A percentile compares a stretch with the other conserved stretches of the same genome.
phyloP scores from a whole-genome alignment of 345 rosid genomes.

The Salix koriyanagi region DNA sequence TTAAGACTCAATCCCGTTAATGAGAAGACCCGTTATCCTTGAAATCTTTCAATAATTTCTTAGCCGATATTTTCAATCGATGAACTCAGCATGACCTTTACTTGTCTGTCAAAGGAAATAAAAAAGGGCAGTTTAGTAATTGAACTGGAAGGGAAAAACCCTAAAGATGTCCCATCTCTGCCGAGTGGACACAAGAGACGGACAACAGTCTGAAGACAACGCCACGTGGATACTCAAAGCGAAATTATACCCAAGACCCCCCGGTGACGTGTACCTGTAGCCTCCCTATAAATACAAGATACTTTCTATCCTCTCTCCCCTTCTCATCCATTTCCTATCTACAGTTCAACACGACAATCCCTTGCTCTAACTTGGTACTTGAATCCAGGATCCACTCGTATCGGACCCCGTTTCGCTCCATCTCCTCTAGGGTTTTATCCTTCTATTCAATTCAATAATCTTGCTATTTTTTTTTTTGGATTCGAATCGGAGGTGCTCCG shows the following conservation, averaged over 20 bases:
- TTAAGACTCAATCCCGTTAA: too few species aligned
- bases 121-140: conserved; percentile 8
- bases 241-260: conserved; percentile 11
- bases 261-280: conserved; percentile 46
- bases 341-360: too few species aligned
- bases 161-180: not conserved
- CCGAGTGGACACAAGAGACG: conserved; percentile 19
- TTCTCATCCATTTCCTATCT: too few species aligned
- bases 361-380: not conserved
- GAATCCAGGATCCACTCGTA: conserved; percentile 13
- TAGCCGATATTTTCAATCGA: too few species aligned
- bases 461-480: not conserved
- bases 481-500: conserved; percentile 9
- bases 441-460: not conserved
- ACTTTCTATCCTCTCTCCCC: too few species aligned
- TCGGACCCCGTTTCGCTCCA: not conserved
- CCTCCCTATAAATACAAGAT: conserved; percentile 43
- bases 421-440: conserved; percentile 31
- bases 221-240: conserved; percentile 37
- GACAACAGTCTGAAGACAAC: conserved; percentile 9
- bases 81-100: too few species aligned
- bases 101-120: too few species aligned
- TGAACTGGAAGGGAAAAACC: not conserved
- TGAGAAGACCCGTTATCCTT: too few species aligned
- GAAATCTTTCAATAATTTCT: too few species aligned